phyloP scores from a whole-genome alignment of 2,329 filamentous ascomycete species.

The Esteya vermicola region DNA sequence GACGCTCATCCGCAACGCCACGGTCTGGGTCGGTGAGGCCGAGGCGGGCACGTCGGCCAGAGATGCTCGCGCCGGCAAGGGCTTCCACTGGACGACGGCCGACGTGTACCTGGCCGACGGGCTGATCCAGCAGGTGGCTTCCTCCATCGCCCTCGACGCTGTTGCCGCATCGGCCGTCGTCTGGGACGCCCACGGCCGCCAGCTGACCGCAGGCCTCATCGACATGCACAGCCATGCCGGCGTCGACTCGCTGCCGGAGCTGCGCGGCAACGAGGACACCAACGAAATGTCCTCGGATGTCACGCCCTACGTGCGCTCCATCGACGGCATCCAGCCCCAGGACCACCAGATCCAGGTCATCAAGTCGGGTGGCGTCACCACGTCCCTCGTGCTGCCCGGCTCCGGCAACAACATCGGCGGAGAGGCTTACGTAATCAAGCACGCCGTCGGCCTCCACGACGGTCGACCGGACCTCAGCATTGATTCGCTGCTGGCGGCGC shows the following conservation, averaged over 20 bases:
- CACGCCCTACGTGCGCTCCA: conserved; percentile 53
- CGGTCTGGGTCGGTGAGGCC: conserved; percentile 52
- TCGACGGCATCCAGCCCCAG: conserved; percentile 48
- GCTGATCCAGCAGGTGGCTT: conserved; percentile 40
- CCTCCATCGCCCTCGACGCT: conserved; percentile 21
- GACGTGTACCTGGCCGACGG: conserved; percentile 49
- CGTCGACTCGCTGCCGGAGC: conserved; percentile 39
- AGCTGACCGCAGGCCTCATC: conserved; percentile 51
- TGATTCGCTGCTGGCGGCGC: conserved; percentile 49
- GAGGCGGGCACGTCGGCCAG: conserved; percentile 32
- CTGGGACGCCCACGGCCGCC: conserved; percentile 45
- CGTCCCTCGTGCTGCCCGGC: conserved; percentile 51
- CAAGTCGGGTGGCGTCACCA: conserved; percentile 60
- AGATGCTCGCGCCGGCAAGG: conserved; percentile 42
- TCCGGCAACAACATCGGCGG: conserved; percentile 62
- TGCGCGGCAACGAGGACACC: conserved; percentile 39
- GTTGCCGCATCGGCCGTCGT: conserved; percentile 27
- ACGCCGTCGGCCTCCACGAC: conserved; percentile 44
- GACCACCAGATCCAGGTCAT: conserved; percentile 55
- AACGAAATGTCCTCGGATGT: conserved; percentile 52
- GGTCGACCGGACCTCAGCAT: conserved; percentile 50
- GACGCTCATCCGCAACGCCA: conserved; percentile 51
- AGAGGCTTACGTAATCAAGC: conserved; percentile 56
- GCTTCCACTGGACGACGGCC: conserved; percentile 44
- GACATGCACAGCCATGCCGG: conserved; percentile 60